A percentile compares a stretch with the other conserved stretches of the same genome.
These are phyloP conservation scores for Rhodamnia argentea DNA, from an alignment of 345 rosid genomes.

Conservation along the genomic window DNA sequence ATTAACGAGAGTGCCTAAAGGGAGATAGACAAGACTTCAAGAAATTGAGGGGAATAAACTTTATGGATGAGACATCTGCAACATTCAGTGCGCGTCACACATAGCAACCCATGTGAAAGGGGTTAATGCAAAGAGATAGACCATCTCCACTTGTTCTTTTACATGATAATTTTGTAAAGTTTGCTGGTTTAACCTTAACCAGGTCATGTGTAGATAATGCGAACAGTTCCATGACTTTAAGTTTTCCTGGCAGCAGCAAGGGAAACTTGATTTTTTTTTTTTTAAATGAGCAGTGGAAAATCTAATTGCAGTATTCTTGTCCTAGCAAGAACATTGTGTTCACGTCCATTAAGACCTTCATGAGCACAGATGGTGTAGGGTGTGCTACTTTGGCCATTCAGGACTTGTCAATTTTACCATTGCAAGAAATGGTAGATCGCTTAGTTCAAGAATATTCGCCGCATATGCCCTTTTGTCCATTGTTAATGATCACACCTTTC, in stretches of 20 bases:
- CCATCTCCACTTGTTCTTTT: not conserved
- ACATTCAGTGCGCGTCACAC: not conserved
- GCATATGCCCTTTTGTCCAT: not conserved
- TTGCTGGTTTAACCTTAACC: not conserved
- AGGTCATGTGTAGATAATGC: not conserved
- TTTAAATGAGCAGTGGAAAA: not conserved
- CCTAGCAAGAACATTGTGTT: not conserved
- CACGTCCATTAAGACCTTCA: not conserved
- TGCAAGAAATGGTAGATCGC: not conserved
- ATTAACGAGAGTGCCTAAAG: not conserved
- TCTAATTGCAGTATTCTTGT: not conserved
- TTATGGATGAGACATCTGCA: not conserved
- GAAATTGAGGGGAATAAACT: not conserved
- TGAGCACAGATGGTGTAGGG: not conserved
- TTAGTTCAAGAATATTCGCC: not conserved
- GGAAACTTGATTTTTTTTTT: not conserved
- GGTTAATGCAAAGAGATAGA: not conserved
- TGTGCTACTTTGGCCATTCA: not conserved
- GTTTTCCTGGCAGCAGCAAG: not conserved
- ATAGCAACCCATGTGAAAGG: not conserved
- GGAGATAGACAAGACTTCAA: not conserved
- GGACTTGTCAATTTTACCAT: not conserved
- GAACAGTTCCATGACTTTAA: not conserved
- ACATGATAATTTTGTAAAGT: not conserved
- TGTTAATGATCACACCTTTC: not conserved